phyloP scores from a whole-genome alignment of 352 stramenopile genomes.

The Aphanomyces euteiches region DNA sequence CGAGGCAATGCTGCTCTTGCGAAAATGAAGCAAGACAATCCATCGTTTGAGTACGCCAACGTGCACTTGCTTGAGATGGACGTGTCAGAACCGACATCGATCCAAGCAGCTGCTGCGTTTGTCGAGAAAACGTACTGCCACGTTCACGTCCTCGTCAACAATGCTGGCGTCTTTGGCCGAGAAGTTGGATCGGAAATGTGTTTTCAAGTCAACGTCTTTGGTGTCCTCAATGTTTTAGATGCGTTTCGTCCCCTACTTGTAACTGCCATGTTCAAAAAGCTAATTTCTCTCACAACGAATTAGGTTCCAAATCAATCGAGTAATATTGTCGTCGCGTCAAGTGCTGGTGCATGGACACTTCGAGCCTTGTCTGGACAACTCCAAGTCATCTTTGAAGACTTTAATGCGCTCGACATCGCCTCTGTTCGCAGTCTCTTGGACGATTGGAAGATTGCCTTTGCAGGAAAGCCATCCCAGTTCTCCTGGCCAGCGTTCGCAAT shows the following conservation, averaged over 20 bases:
- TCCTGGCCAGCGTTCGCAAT: neutral
- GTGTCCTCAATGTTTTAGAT: conserved; percentile 2
- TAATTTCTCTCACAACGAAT: neutral
- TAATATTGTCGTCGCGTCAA: neutral
- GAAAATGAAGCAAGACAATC: neutral
- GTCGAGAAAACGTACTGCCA: neutral
- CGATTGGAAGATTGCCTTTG: neutral
- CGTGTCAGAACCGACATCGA: conserved; percentile 13
- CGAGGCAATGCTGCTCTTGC: neutral
- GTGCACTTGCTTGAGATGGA: neutral
- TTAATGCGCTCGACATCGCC: neutral
- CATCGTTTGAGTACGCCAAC: conserved; percentile 5
- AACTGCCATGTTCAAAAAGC: neutral
- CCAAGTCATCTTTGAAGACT: neutral
- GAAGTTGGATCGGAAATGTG: conserved; percentile 14
- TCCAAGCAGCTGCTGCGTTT: conserved; percentile 1
- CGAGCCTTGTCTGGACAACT: neutral
- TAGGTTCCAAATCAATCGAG: neutral
- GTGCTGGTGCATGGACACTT: neutral
- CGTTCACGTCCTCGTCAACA: conserved; percentile 26
- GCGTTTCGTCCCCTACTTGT: neutral
- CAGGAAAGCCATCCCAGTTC: neutral
- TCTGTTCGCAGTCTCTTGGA: neutral
- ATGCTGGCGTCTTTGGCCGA: conserved; percentile 16
- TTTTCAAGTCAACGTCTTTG: conserved; percentile 25